Evolutionary conservation across 177 flowering plant genomes (phyloP), one percentile per base, ranked within the genome.

Genomic region (Tripterygium wilfordii): DNA sequence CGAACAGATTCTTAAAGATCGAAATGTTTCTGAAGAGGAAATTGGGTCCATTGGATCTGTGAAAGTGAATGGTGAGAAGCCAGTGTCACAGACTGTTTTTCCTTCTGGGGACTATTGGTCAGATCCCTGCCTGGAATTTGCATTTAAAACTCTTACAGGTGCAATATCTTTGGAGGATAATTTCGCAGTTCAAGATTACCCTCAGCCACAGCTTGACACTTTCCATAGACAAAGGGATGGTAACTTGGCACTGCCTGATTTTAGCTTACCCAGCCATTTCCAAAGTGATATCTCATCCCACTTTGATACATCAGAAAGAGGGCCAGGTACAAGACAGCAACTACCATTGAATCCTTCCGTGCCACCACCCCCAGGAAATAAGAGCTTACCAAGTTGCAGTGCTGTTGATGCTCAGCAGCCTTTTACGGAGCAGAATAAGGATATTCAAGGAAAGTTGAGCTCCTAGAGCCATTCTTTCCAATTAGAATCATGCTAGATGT

Each of bases 91-190:
- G 13, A 21, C 45, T 6, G 16, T 10, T 23, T 59, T 52, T 27
- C 55, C 68, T 13, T 64, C 54, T 23, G 51, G 37, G 13, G 73
- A 68, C 16, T 56, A 44, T 35, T 69, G 70, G 65, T 57, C 71
- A 26, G 74, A 75, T 21, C 75, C 77, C 16, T 71, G 70, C 50
- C 36, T 69, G 2, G 75, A 72, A 45, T 72, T 69, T 64, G 77
- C 80, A 13, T 58, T 62, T 43, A 76, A 72, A 53, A 72, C 72
- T 31, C 77, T 72, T 18, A 69, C 65, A 5, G 80, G 80, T 27
- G 72, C 56, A 8, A 36, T 69, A 33, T 65, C 73, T 13, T 10
- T 66, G n/a, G n/a, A n/a, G 10, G 48, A 42, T 47, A 75, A 32
- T 72, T 72, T 72, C 76, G 78, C 18, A 36, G 0, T 58, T 58